Evolutionary conservation across 2,329 filamentous ascomycete genomes (phyloP).

Genomic region (Fonsecaea monophora): DNA sequence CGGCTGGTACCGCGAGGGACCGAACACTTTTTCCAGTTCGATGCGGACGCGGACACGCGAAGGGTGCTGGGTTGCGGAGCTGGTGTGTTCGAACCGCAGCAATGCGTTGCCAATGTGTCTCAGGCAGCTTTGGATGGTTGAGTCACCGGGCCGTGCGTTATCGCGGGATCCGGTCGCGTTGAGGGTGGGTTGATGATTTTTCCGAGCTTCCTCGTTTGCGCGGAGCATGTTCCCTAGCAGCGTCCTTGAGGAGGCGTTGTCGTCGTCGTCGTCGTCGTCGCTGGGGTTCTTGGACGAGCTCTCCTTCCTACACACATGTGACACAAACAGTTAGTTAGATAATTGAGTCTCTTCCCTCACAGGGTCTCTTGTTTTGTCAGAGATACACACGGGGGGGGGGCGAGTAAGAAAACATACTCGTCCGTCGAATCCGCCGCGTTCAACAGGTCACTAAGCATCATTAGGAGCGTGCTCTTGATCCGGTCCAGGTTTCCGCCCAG

Average conservation of each 20-base stretch:
- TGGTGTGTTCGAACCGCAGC: conserved; percentile 19
- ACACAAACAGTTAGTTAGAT: no score
- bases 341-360: no score
- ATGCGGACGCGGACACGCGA: conserved; percentile 12
- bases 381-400: no score
- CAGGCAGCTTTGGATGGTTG: conserved; percentile 9
- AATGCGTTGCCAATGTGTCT: conserved; percentile 17
- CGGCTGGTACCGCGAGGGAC: background rate
- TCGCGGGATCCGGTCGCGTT: conserved; percentile 6
- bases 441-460: conserved; percentile 45
- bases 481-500: conserved; percentile 44
- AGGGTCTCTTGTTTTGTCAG: no score
- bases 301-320: background rate
- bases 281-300: conserved; percentile 1
- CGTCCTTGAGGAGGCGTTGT: background rate
- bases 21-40: conserved; percentile 21
- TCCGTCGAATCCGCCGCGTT: conserved; percentile 41
- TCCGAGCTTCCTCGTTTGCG: conserved; percentile 24
- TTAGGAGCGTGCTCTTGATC: conserved; percentile 43
- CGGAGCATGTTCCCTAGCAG: conserved; percentile 22
- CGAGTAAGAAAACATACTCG: conserved; percentile 11
- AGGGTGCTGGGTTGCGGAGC: background rate
- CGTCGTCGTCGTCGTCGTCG: conserved; percentile 1
- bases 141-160: background rate
- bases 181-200: conserved; percentile 18